phyloP scores from a whole-genome alignment of 495 filamentous ascomycete species.

The Parmelia sp. region DNA sequence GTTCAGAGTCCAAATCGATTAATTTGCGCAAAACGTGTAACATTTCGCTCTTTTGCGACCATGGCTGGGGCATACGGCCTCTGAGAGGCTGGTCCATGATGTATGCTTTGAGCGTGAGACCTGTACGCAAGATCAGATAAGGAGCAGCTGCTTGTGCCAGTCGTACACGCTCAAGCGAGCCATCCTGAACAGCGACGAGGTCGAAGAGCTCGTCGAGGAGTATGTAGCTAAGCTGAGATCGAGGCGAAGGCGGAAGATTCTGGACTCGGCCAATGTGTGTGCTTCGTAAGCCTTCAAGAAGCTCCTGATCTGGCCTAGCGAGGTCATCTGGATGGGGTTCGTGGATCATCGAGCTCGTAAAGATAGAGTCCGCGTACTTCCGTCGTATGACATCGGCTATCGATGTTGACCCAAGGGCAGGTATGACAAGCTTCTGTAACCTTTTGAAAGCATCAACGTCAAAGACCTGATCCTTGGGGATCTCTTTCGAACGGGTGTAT shows the following conservation, averaged over 20 bases:
- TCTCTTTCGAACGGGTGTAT: constrained; percentile 37
- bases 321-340: constrained; percentile 58
- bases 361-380: constrained; percentile 70
- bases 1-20: constrained; percentile 60
- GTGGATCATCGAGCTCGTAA: constrained; percentile 78
- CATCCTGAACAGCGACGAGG: constrained; percentile 49
- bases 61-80: constrained; percentile 86
- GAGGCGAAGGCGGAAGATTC: constrained; percentile 55
- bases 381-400: constrained; percentile 62
- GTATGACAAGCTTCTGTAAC: constrained; percentile 65
- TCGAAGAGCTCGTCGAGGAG: constrained; percentile 77
- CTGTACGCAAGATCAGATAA: constrained; percentile 75
- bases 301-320: constrained; percentile 44
- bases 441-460: constrained; percentile 69
- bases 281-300: constrained; percentile 57
- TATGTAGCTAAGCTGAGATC: constrained; percentile 68
- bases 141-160: constrained; percentile 75
- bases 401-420: constrained; percentile 56
- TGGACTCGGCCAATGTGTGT: constrained; percentile 64
- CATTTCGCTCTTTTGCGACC: constrained; percentile 71
- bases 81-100: constrained; percentile 88
- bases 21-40: constrained; percentile 61
- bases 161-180: constrained; percentile 34
- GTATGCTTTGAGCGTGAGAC: constrained; percentile 71
- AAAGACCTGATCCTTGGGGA: constrained; percentile 61